Evolutionary conservation across 306 rosid species (phyloP).

Genomic region (Cicer judaicum): DNA sequence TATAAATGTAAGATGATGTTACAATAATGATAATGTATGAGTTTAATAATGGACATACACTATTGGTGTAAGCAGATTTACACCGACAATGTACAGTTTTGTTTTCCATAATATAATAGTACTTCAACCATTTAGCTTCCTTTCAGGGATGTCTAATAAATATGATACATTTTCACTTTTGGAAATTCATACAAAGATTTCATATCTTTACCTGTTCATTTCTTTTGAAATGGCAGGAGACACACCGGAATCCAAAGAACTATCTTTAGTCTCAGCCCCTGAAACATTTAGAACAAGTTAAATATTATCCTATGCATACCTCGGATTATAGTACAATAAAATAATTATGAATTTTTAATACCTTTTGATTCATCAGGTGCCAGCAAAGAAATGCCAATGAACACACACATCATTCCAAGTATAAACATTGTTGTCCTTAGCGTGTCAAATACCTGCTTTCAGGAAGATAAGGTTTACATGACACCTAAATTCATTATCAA

Average conservation of each 20-base stretch:
- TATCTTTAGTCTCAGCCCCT: constrained; percentile 76
- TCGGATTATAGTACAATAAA: constrained; percentile 25
- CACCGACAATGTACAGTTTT: no score
- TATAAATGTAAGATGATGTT: constrained; percentile 10
- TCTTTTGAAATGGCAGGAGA: constrained; percentile 74
- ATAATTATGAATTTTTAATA: constrained; percentile 43
- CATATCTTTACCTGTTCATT: constrained; percentile 60
- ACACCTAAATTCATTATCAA: constrained; percentile 32
- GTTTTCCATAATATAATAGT: background rate
- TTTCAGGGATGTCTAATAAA: background rate
- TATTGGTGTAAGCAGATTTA: no score
- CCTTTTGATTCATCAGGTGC: constrained; percentile 98
- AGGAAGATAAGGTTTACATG: constrained; percentile 44
- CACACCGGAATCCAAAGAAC: constrained; percentile 60
- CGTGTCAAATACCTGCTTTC: constrained; percentile 83
- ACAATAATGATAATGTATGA: no score
- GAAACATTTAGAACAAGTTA: constrained; percentile 49
- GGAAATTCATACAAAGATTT: background rate
- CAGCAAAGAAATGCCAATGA: constrained; percentile 88
- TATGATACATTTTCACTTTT: constrained; percentile 7
- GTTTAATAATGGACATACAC: no score
- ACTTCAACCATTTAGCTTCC: constrained; percentile 25
- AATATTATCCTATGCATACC: constrained; percentile 32
- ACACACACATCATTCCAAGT: constrained; percentile 88
- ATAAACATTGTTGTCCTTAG: constrained; percentile 94